Evolutionary conservation across 148 eudicot genomes (phyloP), one percentile per base, ranked within the genome.

Genomic region (Vaccinium macrocarpon): DNA sequence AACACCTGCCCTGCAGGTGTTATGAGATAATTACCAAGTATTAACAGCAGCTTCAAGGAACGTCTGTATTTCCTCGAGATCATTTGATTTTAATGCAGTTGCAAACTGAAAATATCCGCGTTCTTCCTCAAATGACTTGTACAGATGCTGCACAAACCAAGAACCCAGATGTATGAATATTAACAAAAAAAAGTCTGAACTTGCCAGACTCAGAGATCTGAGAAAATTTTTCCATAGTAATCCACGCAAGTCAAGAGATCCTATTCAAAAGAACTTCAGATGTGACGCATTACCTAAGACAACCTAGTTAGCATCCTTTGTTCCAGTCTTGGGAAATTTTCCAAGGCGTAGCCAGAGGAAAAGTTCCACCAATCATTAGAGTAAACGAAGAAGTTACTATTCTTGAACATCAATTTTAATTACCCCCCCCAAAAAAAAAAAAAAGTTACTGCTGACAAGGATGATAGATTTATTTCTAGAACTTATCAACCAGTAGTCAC

Each of bases 21-120:
- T 48, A 59, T 57, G 73, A 46, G 59, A 82, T 25, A 75, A 42
- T 56, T 81, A 84, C 82, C 82, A 75, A 59, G 92, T 83, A 87
- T 89, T 88, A 84, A 97, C 97, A 89, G 99, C 85, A 86, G 91
- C 90, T 27, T 97, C 98, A 84, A 97, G 97, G 90, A 97, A 97
- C 84, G 90, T 95, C 52, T 93, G 96, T 90, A 97, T 97, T 86
- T 97, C 98, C 85, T 95, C 98, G 35, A 97, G 92, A 92, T 97
- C 99, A 84, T 81, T 92, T 70, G 98, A 97, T 77, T 90, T 90
- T 82, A 93, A 87, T 74, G 93, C 90, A 88, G 95, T 93, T 71
- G 99, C 98, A 91, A 93, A 92, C 87, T 94, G 96, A 81, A 97
- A 90, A 88, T 35, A 92, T 57, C 97, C 94, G 82, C 88, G 85